These are phyloP conservation scores for Aureobasidium sp. DNA, from an alignment of 2,329 filamentous ascomycete genomes.

Conservation along the genomic window DNA sequence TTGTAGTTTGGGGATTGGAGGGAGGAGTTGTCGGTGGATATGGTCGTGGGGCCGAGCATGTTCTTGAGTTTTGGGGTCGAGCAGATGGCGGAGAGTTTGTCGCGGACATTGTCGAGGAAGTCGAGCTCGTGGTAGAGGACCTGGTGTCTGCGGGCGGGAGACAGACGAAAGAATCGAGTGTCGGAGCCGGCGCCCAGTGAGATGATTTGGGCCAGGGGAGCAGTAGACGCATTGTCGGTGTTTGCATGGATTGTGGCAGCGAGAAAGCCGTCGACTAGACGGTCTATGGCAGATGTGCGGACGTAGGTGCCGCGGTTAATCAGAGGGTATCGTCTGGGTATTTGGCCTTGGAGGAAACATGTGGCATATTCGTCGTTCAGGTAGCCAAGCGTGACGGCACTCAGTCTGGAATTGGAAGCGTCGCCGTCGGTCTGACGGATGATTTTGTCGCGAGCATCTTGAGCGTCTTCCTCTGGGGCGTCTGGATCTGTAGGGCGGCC, in stretches of 20 bases:
- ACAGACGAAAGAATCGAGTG: constrained; percentile 74
- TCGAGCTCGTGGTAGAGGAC: constrained; percentile 89
- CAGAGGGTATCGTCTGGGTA: constrained; percentile 68
- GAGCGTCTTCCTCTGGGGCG: constrained; percentile 24
- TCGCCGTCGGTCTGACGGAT: constrained; percentile 90
- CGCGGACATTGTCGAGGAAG: constrained; percentile 65
- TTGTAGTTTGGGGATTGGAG: constrained; percentile 47
- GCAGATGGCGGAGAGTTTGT: constrained; percentile 51
- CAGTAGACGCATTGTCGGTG: not conserved
- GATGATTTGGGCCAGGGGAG: constrained; percentile 64
- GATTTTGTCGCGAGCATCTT: constrained; percentile 56
- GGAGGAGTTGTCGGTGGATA: constrained; percentile 34
- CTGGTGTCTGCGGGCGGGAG: constrained; percentile 38
- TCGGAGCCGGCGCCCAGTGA: constrained; percentile 92
- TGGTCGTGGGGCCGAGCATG: not conserved
- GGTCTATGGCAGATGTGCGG: constrained; percentile 75
- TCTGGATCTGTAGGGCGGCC: constrained; percentile 26
- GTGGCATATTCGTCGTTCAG: constrained; percentile 72
- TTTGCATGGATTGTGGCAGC: constrained; percentile 25
- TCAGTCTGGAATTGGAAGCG: constrained; percentile 80
- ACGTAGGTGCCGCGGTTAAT: constrained; percentile 98
- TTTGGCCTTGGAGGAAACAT: constrained; percentile 54
- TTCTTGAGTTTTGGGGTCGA: constrained; percentile 22
- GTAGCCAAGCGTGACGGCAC: constrained; percentile 80
- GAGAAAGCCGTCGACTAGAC: constrained; percentile 67